Percentiles rank a stretch among this genome's conserved stretches.
Conservation (phyloP, 495 filamentous ascomycete species). For the Parachaetomium inaequale region DNA sequence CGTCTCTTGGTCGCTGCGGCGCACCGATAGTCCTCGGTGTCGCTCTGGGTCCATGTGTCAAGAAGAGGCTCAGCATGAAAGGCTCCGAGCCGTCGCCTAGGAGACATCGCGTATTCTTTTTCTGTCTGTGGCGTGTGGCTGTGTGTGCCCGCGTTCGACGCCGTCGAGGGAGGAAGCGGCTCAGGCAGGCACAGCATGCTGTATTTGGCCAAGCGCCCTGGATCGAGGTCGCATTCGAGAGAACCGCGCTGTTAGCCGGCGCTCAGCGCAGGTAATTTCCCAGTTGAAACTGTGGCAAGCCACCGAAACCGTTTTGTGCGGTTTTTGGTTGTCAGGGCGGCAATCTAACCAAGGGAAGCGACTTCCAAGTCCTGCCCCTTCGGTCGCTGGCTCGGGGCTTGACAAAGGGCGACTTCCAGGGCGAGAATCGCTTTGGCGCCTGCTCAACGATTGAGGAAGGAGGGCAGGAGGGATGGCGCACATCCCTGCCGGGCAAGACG, state of each 20-base stretch:
- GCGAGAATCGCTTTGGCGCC: slow-evolving; percentile 1
- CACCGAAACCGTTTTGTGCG: neutral
- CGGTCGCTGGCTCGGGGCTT: neutral
- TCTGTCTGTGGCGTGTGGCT: neutral
- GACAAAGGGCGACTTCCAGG: neutral
- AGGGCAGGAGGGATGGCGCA: neutral
- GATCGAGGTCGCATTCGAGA: neutral
- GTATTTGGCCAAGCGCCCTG: slow-evolving; percentile 9
- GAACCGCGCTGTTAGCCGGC: neutral
- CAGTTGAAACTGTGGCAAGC: neutral
- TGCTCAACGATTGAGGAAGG: neutral
- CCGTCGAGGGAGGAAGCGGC: neutral
- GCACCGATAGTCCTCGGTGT: neutral
- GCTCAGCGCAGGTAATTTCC: slow-evolving; percentile 16
- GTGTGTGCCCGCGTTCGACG: neutral
- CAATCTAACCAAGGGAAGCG: neutral
- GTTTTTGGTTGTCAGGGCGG: neutral
- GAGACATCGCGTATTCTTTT: neutral
- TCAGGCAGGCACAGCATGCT: slow-evolving; percentile 13
- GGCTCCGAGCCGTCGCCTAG: neutral
- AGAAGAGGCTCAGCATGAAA: neutral
- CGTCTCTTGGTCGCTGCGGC: neutral
- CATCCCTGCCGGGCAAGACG: slow-evolving; percentile 14
- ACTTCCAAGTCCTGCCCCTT: neutral
- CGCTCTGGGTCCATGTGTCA: neutral